These are phyloP conservation scores for Letharia lupina DNA, from an alignment of 495 filamentous ascomycete species.

Conservation along the genomic window DNA sequence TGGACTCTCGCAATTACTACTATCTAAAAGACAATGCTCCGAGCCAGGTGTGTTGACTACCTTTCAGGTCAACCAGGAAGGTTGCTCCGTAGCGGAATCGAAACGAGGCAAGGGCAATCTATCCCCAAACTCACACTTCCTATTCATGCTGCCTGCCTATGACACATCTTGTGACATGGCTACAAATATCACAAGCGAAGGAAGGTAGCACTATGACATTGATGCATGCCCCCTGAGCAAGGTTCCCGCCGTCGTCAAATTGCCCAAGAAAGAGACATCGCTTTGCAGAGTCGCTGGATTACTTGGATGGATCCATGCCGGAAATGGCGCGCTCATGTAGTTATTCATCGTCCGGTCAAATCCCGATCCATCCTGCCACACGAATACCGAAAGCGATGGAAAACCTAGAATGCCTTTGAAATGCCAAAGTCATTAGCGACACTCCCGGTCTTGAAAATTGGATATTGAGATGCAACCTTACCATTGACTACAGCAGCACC, in stretches of 20 bases:
- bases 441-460: not conserved
- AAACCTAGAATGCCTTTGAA: not conserved
- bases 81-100: no score
- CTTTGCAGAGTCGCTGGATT: not conserved
- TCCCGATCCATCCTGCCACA: constrained; percentile 2
- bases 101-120: no score
- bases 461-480: not conserved
- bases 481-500: not conserved
- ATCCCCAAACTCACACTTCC: not conserved
- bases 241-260: not conserved
- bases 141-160: not conserved
- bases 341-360: not conserved
- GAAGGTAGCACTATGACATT: not conserved
- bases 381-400: constrained; percentile 1
- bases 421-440: not conserved
- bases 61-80: no score
- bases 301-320: not conserved
- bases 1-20: no score
- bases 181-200: not conserved
- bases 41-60: no score
- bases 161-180: not conserved
- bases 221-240: not conserved
- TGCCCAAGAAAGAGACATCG: not conserved
- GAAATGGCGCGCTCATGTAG: not conserved
- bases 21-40: no score